Conservation (phyloP, 2,329 filamentous ascomycete genomes). For the Pleoardoris graminearum region DNA sequence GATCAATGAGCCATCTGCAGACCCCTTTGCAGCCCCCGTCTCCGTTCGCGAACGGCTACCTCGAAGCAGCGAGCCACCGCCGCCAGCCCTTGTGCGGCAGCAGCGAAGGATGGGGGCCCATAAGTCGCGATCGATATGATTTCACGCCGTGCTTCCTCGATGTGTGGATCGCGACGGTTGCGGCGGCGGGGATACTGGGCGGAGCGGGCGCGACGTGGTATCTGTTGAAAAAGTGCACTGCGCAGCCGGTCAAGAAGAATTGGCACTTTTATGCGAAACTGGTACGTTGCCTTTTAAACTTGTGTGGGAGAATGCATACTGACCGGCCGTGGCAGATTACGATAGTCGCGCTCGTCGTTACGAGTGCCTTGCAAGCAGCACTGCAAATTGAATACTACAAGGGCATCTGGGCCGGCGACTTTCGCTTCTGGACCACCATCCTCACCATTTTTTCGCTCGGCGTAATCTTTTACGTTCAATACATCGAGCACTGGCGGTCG, state of each 20-base stretch:
- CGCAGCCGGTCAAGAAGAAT: conserved; percentile 73
- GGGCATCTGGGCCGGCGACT: conserved; percentile 75
- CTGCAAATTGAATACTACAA: conserved; percentile 74
- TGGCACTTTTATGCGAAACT: conserved; percentile 94
- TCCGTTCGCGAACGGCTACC: conserved; percentile 53
- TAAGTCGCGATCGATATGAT: conserved; percentile 86
- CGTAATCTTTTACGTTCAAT: conserved; percentile 79
- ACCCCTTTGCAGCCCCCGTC: conserved; percentile 38
- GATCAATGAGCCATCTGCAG: conserved; percentile 45
- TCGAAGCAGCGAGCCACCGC: conserved; percentile 50
- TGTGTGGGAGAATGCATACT: not conserved
- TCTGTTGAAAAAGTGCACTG: conserved; percentile 70
- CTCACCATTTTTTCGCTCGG: conserved; percentile 71
- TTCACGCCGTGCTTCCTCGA: conserved; percentile 98
- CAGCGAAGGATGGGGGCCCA: conserved; percentile 89
- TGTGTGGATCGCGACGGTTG: conserved; percentile 79
- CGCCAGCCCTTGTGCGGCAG: conserved; percentile 83
- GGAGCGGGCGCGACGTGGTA: conserved; percentile 80
- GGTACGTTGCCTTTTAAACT: conserved; percentile 53
- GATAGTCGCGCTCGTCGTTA: conserved; percentile 68
- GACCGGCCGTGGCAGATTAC: conserved; percentile 54
- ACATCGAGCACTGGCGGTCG: conserved; percentile 80
- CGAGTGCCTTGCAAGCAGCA: conserved; percentile 71
- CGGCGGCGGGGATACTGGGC: conserved; percentile 75
- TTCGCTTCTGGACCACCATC: conserved; percentile 81